Conservation (phyloP, 2,329 filamentous ascomycete genomes). For the Claviceps purpurea region DNA sequence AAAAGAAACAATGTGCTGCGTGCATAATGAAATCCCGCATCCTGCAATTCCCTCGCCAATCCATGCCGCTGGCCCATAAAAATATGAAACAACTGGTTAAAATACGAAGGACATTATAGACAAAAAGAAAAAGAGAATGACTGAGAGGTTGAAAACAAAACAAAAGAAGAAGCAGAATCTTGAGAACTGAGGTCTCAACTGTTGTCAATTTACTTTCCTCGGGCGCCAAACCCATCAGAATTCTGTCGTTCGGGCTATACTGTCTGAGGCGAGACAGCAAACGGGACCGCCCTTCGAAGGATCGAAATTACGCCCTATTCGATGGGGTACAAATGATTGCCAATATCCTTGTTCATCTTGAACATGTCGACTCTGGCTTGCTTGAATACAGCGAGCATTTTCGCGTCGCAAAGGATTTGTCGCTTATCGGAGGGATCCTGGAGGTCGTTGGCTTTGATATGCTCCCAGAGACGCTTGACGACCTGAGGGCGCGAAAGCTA, state of each 20-base stretch:
- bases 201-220: constrained; percentile 2
- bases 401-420: constrained; percentile 85
- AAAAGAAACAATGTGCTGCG: background rate
- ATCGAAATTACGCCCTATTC: constrained; percentile 45
- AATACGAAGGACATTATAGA: background rate
- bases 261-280: background rate
- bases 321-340: constrained; percentile 74
- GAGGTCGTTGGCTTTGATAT: constrained; percentile 78
- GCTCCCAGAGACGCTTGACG: constrained; percentile 91
- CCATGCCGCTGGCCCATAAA: constrained; percentile 6
- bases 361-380: constrained; percentile 93
- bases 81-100: background rate
- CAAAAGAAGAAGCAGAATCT: background rate
- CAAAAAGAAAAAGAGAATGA: background rate
- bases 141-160: background rate
- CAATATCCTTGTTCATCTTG: constrained; percentile 95
- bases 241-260: background rate
- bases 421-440: constrained; percentile 88
- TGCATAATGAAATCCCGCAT: constrained; percentile 1
- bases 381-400: constrained; percentile 86
- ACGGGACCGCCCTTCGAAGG: background rate
- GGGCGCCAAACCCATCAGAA: constrained; percentile 6
- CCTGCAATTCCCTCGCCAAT: constrained; percentile 3
- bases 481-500: constrained; percentile 88
- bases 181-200: background rate